Evolutionary conservation across 139 green algal species (phyloP).

Genomic region (Pseudopediastrum boryanum): DNA sequence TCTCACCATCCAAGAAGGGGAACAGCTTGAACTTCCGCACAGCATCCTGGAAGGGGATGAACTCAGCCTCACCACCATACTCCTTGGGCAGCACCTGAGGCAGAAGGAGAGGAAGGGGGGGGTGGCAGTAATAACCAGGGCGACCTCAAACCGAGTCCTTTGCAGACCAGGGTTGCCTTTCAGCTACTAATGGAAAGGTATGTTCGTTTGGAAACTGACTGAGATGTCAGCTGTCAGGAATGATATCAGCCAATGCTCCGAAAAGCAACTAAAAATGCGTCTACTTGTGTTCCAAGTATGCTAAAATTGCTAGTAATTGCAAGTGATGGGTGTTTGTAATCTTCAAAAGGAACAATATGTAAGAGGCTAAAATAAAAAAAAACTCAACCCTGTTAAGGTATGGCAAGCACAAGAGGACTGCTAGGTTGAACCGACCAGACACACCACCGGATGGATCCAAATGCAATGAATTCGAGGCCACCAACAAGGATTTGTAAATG

Average conservation of each 20-base stretch:
- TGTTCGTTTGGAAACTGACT: neutral
- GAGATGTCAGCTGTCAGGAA: neutral
- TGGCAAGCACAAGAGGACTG: too few species aligned
- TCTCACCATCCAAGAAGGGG: neutral
- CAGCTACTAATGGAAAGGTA: neutral
- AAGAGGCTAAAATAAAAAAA: too few species aligned
- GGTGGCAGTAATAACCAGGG: neutral
- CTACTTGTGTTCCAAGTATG: too few species aligned
- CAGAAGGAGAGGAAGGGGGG: neutral
- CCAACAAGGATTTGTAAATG: neutral
- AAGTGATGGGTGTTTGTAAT: too few species aligned
- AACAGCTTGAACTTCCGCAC: constrained; percentile 21
- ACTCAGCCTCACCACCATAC: constrained; percentile 30
- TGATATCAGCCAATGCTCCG: neutral
- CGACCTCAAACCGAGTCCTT: neutral
- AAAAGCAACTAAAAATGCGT: neutral
- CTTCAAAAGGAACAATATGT: too few species aligned
- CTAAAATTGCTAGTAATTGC: too few species aligned
- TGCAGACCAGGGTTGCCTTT: neutral
- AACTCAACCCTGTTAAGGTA: too few species aligned
- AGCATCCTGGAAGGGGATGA: constrained; percentile 14
- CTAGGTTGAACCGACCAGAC: too few species aligned
- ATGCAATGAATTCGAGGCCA: too few species aligned
- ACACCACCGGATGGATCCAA: too few species aligned
- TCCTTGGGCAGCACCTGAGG: constrained; percentile 22